Evolutionary conservation across 108 stramenopile genomes (phyloP).

Genomic region (Pelagomonas calceolata): DNA sequence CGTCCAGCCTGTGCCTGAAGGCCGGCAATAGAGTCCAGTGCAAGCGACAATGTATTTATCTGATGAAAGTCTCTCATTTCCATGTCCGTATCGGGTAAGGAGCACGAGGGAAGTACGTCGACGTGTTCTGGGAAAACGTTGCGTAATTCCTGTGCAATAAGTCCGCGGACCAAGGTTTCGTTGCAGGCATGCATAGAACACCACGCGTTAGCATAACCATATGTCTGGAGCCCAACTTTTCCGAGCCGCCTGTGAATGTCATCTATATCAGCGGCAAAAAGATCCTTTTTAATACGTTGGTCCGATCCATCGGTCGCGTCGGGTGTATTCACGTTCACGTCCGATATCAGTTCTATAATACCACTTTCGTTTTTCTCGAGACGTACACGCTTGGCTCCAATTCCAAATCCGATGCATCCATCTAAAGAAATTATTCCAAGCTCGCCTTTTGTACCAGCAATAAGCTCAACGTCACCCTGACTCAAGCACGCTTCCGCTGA

Average conservation of each 20-base stretch:
- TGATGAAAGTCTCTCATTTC: conserved; percentile 28
- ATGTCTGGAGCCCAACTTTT: conserved; percentile 24
- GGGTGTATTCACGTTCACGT: too few species aligned
- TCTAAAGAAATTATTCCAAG: too few species aligned
- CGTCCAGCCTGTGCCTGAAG: background rate
- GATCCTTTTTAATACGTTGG: conserved; percentile 23
- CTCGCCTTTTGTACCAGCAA: too few species aligned
- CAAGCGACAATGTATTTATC: conserved; percentile 20
- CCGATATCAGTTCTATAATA: too few species aligned
- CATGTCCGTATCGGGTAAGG: conserved; percentile 27
- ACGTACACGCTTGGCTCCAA: too few species aligned
- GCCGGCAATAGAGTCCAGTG: background rate
- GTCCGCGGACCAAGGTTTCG: conserved; percentile 10
- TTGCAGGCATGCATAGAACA: background rate
- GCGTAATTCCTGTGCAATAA: conserved; percentile 34
- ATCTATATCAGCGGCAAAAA: conserved; percentile 21
- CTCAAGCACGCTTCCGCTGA: too few species aligned
- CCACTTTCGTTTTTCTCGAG: too few species aligned
- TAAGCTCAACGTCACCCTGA: too few species aligned
- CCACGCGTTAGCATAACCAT: conserved; percentile 35
- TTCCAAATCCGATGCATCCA: too few species aligned
- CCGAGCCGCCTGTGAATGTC: conserved; percentile 21
- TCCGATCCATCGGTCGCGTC: too few species aligned
- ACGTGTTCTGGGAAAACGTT: conserved; percentile 35
- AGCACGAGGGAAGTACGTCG: conserved; percentile 17